Conservation (phyloP, 371 early-diverging fungal species). For the Batkoa obscura region DNA sequence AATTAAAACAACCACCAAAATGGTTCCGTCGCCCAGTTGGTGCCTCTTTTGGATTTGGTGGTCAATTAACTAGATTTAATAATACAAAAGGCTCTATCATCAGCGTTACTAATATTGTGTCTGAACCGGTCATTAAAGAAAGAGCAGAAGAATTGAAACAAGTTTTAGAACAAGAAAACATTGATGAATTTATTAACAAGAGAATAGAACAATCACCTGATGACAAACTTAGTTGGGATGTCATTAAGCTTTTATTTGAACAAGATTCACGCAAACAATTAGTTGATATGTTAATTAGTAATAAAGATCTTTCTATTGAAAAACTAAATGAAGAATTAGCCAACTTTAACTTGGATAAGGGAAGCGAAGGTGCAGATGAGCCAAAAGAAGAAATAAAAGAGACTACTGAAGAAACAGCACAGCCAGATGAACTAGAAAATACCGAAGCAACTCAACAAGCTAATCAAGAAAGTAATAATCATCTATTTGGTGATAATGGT, state of each 20-base stretch:
- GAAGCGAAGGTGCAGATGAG: neutral
- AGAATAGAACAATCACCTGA: constrained; percentile 23
- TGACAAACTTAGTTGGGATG: constrained; percentile 58
- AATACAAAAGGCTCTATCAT: constrained; percentile 17
- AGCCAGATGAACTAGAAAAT: neutral
- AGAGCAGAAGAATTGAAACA: constrained; percentile 40
- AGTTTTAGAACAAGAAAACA: constrained; percentile 26
- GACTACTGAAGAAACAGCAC: constrained; percentile 7
- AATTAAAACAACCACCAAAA: constrained; percentile 76
- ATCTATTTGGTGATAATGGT: neutral
- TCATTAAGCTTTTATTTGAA: constrained; percentile 64
- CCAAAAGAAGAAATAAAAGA: constrained; percentile 9
- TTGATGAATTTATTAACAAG: constrained; percentile 29
- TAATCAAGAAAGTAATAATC: neutral
- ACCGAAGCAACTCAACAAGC: constrained; percentile 11
- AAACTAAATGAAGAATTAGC: neutral
- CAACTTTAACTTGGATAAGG: too few species aligned
- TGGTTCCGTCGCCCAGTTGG: constrained; percentile 89
- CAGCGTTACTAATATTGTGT: constrained; percentile 25
- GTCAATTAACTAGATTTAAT: constrained; percentile 55
- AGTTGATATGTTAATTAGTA: constrained; percentile 40
- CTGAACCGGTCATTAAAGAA: constrained; percentile 38
- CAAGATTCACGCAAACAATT: constrained; percentile 59
- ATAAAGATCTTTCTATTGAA: constrained; percentile 5
- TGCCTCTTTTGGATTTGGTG: constrained; percentile 79